phyloP scores from a whole-genome alignment of 2,329 filamentous ascomycete species.

The Colletotrichum tamarilloi region DNA sequence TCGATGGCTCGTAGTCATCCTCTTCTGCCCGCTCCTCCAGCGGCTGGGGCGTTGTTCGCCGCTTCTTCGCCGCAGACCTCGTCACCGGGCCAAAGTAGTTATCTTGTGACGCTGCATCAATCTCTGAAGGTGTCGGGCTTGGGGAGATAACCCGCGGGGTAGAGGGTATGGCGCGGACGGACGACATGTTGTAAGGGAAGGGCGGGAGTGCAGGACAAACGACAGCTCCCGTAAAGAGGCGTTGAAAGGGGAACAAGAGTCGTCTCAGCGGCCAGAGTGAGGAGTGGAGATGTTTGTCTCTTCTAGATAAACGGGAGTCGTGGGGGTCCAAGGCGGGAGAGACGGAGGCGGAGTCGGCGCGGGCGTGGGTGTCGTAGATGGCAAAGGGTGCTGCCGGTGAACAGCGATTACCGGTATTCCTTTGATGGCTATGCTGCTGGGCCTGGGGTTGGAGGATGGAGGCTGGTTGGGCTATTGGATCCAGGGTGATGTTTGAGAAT shows the following conservation, averaged over 20 bases:
- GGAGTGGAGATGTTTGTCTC: conserved; percentile 62
- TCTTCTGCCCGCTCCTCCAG: conserved; percentile 66
- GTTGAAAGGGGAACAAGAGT: conserved; percentile 57
- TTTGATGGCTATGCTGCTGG: conserved; percentile 38
- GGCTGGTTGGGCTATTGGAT: conserved; percentile 60
- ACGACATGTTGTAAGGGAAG: conserved; percentile 67
- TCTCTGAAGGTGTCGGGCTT: conserved; percentile 78
- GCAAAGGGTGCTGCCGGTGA: conserved; percentile 27
- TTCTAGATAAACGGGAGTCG: conserved; percentile 54
- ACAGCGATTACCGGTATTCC: conserved; percentile 33
- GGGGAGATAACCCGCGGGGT: conserved; percentile 92
- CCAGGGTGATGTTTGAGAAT: conserved; percentile 64
- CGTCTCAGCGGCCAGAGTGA: conserved; percentile 58
- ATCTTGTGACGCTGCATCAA: conserved; percentile 64
- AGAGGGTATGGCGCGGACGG: conserved; percentile 71
- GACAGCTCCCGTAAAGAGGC: conserved; percentile 67
- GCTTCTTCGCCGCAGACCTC: conserved; percentile 74
- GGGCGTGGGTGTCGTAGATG: conserved; percentile 37
- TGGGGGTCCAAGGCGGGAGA: conserved; percentile 36
- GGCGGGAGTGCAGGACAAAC: conserved; percentile 68
- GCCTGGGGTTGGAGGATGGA: conserved; percentile 48
- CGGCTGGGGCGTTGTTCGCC: conserved; percentile 65
- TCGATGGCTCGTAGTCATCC: conserved; percentile 52
- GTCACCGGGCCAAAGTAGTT: conserved; percentile 80
- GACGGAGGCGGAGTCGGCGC: conserved; percentile 37